Evolutionary conservation across 345 rosid species (phyloP), one percentile per base, ranked within the genome.

Genomic region (Cardamine resedifolia): DNA sequence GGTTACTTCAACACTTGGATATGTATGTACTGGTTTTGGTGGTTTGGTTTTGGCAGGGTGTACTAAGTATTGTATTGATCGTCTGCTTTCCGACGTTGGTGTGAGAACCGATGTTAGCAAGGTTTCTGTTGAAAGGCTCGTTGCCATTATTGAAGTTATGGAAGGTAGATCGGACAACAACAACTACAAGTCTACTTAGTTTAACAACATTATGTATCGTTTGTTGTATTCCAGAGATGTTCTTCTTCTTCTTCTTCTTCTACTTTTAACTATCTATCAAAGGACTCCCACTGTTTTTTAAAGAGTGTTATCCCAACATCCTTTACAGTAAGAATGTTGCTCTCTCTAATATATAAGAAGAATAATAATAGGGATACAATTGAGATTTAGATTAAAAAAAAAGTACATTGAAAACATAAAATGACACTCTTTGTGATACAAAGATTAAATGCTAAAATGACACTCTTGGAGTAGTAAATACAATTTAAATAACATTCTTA

Each of bases 171-270:
- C 33, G 16, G 66, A 64, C 57, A 9, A 63, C 27, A 6, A 24
- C 36, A 7, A 43, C 66, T 41, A 61, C 23, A 18, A 18, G 14
- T 36, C 26, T 47, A 36, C 15, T 34, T 64, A 45, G 27, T 66
- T 74, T 8, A 10, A 9, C 1, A 34, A 27, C 43, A 34, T 20
- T 65, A 6, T 38, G 50, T 0, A 51, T 31, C n/a, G 27, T 10
- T 30, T 24, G 10, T 30, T 41, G 33, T 7, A 19, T 39, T 4
- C 9, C 23, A 56, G 23, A 3, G 77, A 23, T 31, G 20, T 3
- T 21, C 48, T 41, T 20, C 36, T 62, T 16, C 6, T 64, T 23
- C 50, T 57, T 56, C 48, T 63, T 66, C 44, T 48, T 66, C 59
- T n/a, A n/a, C n/a, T n/a, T n/a, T n/a, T n/a, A n/a, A n/a, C n/a